Evolutionary conservation across 2,329 filamentous ascomycete species (phyloP), one percentile per base, ranked within the genome.

Genomic region (Penicillium griseofulvum): DNA sequence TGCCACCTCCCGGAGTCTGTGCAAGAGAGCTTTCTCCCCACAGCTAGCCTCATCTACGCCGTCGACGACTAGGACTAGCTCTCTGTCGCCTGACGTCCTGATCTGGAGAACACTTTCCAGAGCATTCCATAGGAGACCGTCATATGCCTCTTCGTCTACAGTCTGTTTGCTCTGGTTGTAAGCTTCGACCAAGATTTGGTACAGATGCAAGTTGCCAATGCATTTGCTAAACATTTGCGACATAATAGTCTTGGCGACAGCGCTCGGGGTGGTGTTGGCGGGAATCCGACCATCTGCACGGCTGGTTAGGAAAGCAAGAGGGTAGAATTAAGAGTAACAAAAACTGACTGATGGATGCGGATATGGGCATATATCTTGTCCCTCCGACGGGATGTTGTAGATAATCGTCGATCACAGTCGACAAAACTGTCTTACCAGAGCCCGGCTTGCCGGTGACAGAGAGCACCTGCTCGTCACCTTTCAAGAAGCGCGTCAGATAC

Each of bases 401-500:
- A 49, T 70, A 67, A 39, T 76, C 74, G 10, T 71, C 64, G 45
- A 76, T 73, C 9, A 76, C 73, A 0, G 72, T 72, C 7, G 74
- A 68, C 22, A 74, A 49, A 2, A 76, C 67, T 2, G 71, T 71
- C 62, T 75, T 76, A 29, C 74, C 74, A 4, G 72, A 73, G 6
- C 73, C 74, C 9, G 72, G 61, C 43, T 69, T 65, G 19, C 73
- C 73, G 24, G 73, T 77, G 38, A 84, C 72, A 22, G 77, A 61
- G 31, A 84, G 65, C 2, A 75, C 70, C 14, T 73, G 71, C 29
- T 80, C 69, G 0, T 73, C 63, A 39, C 76, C 75, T 48, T 79
- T 78, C 33, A 78, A 59, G 55, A 83, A 84, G 10, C 74, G 74
- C n/a, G 71, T 71, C 22, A 83, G 65, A 31, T 78, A 71, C 36